Evolutionary conservation across 1,139 yeast species (phyloP), one percentile per base, ranked within the genome.

Genomic region (Magnusiomyces clavatus): DNA sequence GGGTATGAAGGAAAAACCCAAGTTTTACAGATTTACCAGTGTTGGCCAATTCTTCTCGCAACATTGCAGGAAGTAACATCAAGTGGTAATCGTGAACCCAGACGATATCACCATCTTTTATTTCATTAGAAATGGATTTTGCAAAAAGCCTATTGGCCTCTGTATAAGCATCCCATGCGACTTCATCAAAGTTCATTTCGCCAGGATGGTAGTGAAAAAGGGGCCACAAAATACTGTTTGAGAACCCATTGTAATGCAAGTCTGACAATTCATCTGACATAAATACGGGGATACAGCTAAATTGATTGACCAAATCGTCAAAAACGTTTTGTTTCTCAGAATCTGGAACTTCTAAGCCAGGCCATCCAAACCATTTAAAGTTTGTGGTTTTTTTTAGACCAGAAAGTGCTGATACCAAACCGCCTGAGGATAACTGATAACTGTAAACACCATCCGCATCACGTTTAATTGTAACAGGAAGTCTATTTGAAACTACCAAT

Each of bases 341-440:
- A 34, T 75, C 86, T 1, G 96, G 95, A 8, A 94, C 76, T 62
- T 89, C 96, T 63, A 89, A 72, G 0, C 96, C 76, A 1, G 97
- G 96, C 99, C 99, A 94, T 17, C 99, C 99, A 61, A 87, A 82
- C 99, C 99, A 94, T 66, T 87, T 94, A 70, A 92, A 92, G 56
- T 86, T 84, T 13, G 92, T 83, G 12, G 83, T 72, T 62, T 87
- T 86, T 67, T 88, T 87, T 53, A 94, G 73, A 0, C 98, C 97
- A 62, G 90, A 95, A 44, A 94, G 73, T 0, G 97, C 98, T 1
- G 97, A 88, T 36, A 94, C 98, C 50, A 94, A 77, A 1, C 99
- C 99, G 16, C 99, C 99, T 2, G 96, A 86, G 12, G 97, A 89
- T 97, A 92, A 87, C 50, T 82, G 73, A 63, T 83, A 83, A 51